Evolutionary conservation across 768 basidiomycete genomes (phyloP).

Genomic region (Panaeolus cyanescens): DNA sequence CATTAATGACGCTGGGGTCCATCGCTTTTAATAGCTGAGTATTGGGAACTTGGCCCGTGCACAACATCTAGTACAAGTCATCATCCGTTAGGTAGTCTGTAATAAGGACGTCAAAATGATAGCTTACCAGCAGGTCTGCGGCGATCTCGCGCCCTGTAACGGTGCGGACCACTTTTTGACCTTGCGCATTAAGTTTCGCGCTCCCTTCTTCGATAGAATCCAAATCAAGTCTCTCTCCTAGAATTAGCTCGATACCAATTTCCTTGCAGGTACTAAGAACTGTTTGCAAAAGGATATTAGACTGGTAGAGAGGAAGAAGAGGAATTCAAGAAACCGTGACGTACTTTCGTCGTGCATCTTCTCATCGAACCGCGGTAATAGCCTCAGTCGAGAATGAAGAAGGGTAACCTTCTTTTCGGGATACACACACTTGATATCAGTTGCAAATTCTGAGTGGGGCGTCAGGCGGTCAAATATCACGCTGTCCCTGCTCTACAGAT

Average conservation of each 20-base stretch:
- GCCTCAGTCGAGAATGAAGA: conserved; percentile 56
- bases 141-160: conserved; percentile 49
- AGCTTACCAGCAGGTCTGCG: conserved; percentile 55
- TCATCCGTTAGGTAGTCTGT: not conserved
- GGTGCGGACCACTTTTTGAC: conserved; percentile 44
- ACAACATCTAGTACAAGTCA: conserved; percentile 43
- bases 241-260: conserved; percentile 48
- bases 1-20: conserved; percentile 42
- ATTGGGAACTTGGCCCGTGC: conserved; percentile 64
- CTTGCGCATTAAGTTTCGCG: conserved; percentile 23
- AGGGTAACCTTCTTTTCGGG: conserved; percentile 57
- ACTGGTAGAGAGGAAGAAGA: not conserved
- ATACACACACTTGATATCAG: conserved; percentile 59
- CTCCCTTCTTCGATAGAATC: conserved; percentile 29
- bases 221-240: conserved; percentile 57
- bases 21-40: conserved; percentile 45
- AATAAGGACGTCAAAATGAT: conserved; percentile 2
- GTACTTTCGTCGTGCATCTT: conserved; percentile 54
- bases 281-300: conserved; percentile 13
- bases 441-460: conserved; percentile 53
- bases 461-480: not conserved
- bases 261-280: conserved; percentile 41
- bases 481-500: not conserved
- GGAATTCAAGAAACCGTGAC: conserved; percentile 3
- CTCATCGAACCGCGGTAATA: conserved; percentile 55